Conservation (phyloP, 192 early-diverging fungal genomes). For the Powellomyces hirtus region DNA sequence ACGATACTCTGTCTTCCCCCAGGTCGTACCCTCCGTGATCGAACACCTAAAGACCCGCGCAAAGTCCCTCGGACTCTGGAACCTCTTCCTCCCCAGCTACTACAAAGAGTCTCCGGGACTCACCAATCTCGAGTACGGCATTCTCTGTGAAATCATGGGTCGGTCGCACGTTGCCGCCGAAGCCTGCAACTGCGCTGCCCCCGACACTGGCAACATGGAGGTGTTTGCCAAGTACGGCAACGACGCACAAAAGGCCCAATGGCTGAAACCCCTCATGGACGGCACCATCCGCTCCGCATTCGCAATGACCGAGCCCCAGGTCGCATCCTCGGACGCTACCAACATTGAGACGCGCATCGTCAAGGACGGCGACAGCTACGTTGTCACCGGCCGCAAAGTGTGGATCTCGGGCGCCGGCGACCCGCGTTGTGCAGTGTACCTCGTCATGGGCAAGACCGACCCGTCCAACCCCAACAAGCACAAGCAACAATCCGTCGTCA, state of each 20-base stretch:
- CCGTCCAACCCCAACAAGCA: conserved; percentile 58
- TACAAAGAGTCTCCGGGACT: conserved; percentile 84
- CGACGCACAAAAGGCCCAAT: conserved; percentile 71
- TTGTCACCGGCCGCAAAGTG: conserved; percentile 80
- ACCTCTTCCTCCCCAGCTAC: conserved; percentile 81
- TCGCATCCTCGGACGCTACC: conserved; percentile 96
- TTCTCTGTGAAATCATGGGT: conserved; percentile 89
- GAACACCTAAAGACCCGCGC: conserved; percentile 90
- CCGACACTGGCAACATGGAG: conserved; percentile 99
- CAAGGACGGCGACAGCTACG: conserved; percentile 37
- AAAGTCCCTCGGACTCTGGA: conserved; percentile 88
- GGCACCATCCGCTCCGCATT: conserved; percentile 95
- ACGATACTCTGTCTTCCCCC: not conserved
- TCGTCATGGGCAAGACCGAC: conserved; percentile 90
- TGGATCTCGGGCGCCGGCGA: conserved; percentile 98
- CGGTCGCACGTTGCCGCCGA: conserved; percentile 83
- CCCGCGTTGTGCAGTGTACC: conserved; percentile 86
- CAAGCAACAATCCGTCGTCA: conserved; percentile 84
- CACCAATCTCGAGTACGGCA: conserved; percentile 92
- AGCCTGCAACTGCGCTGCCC: conserved; percentile 82
- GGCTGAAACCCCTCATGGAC: conserved; percentile 74
- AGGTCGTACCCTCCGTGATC: conserved; percentile 79
- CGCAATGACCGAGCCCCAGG: conserved; percentile 96
- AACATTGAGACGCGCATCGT: conserved; percentile 89
- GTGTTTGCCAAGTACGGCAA: conserved; percentile 93